Percentiles rank a stretch among this genome's conserved stretches.
phyloP scores from a whole-genome alignment of 169 alveolate species.

The Eimeria necatrix region DNA sequence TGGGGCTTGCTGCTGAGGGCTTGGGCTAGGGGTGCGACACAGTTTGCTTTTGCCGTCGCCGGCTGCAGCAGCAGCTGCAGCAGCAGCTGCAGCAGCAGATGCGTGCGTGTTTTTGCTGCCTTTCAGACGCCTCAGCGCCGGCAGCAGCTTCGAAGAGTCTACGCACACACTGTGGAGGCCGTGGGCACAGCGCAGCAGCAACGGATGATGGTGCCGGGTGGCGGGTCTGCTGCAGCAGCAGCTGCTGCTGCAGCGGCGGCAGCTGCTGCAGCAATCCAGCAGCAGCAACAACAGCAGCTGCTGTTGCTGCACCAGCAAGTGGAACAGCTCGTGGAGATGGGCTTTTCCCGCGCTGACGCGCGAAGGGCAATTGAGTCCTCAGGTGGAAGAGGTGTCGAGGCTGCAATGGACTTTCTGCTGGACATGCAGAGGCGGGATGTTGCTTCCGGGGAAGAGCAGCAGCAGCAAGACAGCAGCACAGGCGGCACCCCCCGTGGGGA shows the following conservation, averaged over 20 bases:
- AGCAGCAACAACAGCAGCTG: constrained; percentile 62
- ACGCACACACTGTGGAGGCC: background rate
- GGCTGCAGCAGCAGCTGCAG: constrained; percentile 11
- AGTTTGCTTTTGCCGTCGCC: background rate
- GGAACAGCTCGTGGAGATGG: constrained; percentile 76
- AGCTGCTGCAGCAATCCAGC: constrained; percentile 39
- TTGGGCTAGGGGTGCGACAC: background rate
- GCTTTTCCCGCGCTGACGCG: constrained; percentile 27
- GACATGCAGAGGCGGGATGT: constrained; percentile 58
- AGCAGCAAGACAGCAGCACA: constrained; percentile 22
- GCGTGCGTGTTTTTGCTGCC: background rate
- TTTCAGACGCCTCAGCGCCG: constrained; percentile 56
- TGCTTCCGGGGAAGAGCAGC: background rate
- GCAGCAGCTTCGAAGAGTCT: constrained; percentile 54
- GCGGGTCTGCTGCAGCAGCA: background rate
- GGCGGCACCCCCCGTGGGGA: background rate
- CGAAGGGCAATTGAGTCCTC: constrained; percentile 60
- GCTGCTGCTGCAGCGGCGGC: constrained; percentile 31
- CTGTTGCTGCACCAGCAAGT: constrained; percentile 49
- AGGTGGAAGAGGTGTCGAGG: constrained; percentile 69
- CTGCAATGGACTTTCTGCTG: constrained; percentile 75
- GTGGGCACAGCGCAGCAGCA: background rate
- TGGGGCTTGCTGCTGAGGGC: background rate
- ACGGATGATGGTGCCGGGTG: background rate
- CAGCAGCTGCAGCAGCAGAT: constrained; percentile 16